Evolutionary conservation across 352 stramenopile species (phyloP).

Genomic region (Pythium periplocum): DNA sequence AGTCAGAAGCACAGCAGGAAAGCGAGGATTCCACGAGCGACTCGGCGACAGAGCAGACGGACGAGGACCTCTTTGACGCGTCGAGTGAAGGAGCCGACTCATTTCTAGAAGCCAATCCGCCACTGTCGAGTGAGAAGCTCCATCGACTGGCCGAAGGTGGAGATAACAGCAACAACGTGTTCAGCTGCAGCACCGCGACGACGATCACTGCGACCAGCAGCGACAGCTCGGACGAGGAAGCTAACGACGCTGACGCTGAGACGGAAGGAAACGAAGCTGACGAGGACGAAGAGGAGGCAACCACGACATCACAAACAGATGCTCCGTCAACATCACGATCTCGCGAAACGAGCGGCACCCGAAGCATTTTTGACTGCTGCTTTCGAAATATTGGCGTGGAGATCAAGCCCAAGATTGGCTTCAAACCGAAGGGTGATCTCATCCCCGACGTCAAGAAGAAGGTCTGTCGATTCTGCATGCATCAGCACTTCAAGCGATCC

Average conservation of each 20-base stretch:
- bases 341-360: conserved; percentile 29
- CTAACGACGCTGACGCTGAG: conserved; percentile 20
- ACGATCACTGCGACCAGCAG: conserved; percentile 29
- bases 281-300: conserved; percentile 23
- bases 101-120: neutral
- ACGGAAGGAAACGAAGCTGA: neutral
- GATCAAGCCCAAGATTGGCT: conserved; percentile 85
- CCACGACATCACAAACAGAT: neutral
- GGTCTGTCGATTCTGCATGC: conserved; percentile 85
- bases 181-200: neutral
- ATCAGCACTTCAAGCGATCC: conserved; percentile 80
- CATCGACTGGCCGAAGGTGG: no score
- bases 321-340: conserved; percentile 1
- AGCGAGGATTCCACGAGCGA: conserved; percentile 12
- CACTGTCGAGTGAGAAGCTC: no score
- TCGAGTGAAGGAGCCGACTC: conserved; percentile 7
- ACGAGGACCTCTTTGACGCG: conserved; percentile 24
- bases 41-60: conserved; percentile 17
- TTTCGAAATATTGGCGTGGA: conserved; percentile 86
- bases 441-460: conserved; percentile 52
- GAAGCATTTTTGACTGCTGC: conserved; percentile 80
- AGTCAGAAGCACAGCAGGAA: conserved; percentile 9
- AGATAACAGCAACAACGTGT: no score
- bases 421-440: conserved; percentile 54
- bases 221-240: conserved; percentile 26